These are phyloP conservation scores for Ogataea henricii DNA, from an alignment of 805 yeast species.

Conservation along the genomic window DNA sequence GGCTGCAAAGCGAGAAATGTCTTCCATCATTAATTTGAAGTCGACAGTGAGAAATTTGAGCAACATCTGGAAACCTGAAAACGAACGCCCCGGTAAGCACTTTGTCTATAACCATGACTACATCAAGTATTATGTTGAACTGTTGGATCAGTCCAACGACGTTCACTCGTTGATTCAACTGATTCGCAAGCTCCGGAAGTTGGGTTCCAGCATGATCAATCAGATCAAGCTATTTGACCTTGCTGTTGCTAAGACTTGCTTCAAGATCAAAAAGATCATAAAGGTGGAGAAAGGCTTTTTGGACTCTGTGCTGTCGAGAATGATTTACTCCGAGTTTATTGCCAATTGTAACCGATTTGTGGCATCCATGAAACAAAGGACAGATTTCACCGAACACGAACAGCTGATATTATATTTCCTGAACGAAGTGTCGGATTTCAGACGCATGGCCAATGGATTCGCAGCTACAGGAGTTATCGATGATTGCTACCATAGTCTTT, in stretches of 20 bases:
- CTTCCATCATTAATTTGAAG: slow-evolving; percentile 61
- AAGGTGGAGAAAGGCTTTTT: slow-evolving; percentile 48
- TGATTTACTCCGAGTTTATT: slow-evolving; percentile 47
- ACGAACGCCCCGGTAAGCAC: slow-evolving; percentile 91
- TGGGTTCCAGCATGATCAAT: slow-evolving; percentile 73
- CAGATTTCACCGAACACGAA: slow-evolving; percentile 41
- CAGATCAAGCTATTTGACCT: slow-evolving; percentile 68
- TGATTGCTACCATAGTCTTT: slow-evolving; percentile 67
- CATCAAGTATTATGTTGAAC: slow-evolving; percentile 58
- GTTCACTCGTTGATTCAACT: slow-evolving; percentile 59
- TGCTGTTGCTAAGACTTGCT: slow-evolving; percentile 53
- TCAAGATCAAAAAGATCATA: slow-evolving; percentile 48
- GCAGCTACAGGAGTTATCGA: slow-evolving; percentile 77
- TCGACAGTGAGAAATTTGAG: slow-evolving; percentile 70
- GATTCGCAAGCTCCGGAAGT: slow-evolving; percentile 73
- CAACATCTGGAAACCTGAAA: slow-evolving; percentile 91
- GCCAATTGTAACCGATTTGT: slow-evolving; percentile 38
- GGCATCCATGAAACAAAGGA: slow-evolving; percentile 23
- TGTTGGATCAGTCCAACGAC: slow-evolving; percentile 57
- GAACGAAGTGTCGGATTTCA: slow-evolving; percentile 56
- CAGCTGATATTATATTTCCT: slow-evolving; percentile 46
- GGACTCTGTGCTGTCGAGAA: slow-evolving; percentile 50
- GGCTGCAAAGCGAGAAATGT: slow-evolving; percentile 66
- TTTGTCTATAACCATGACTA: slow-evolving; percentile 76
- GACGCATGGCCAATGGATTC: slow-evolving; percentile 76